phyloP scores from a whole-genome alignment of 441 rosid species.

The Sinapis alba region DNA sequence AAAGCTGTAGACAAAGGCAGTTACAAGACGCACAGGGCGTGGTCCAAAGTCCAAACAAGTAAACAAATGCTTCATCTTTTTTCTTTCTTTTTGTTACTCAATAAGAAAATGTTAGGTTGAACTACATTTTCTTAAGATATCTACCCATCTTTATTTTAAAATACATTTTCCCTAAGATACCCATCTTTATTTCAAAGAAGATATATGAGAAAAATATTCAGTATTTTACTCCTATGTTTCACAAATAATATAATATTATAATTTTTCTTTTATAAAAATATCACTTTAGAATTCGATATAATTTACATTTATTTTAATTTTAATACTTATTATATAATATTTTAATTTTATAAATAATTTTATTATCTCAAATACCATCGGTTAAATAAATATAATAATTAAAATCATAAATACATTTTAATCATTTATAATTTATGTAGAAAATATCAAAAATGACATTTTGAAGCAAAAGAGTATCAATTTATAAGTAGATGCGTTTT shows the following conservation, averaged over 20 bases:
- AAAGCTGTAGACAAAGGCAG: not conserved
- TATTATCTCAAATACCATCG: too few species aligned
- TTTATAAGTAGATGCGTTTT: not conserved
- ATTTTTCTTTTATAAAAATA: too few species aligned
- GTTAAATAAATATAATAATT: too few species aligned
- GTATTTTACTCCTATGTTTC: too few species aligned
- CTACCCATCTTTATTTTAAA: not conserved
- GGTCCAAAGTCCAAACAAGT: conserved; percentile 21
- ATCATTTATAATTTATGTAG: too few species aligned
- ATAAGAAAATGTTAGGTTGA: not conserved
- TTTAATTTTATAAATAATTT: too few species aligned
- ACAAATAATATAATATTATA: too few species aligned
- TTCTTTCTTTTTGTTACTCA: not conserved
- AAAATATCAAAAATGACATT: too few species aligned
- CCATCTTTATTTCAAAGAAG: not conserved
- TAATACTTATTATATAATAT: too few species aligned
- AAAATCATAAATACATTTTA: too few species aligned
- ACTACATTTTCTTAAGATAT: not conserved
- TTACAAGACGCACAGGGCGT: not conserved
- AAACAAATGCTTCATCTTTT: not conserved
- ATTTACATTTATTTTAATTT: too few species aligned
- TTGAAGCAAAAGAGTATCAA: not conserved
- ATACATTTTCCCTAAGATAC: not conserved
- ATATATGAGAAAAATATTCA: not conserved
- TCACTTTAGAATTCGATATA: too few species aligned